Percentiles rank a stretch among this genome's conserved stretches.
Conservation (phyloP, 2,329 filamentous ascomycete genomes). For the Diaporthe vexans region DNA sequence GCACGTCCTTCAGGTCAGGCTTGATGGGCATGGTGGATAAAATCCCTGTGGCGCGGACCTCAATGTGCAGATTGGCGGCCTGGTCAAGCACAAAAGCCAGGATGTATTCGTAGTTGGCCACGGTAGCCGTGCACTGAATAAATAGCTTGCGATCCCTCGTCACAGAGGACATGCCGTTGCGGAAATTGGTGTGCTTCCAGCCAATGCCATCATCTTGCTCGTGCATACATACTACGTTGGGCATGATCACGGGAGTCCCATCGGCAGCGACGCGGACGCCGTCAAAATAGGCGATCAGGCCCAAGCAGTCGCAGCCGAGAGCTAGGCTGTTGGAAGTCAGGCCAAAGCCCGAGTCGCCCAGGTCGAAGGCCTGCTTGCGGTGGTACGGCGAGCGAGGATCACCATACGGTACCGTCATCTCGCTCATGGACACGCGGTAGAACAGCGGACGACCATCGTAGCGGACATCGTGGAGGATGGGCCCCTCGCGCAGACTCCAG, state of each 20-base stretch:
- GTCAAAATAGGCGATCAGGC: constrained; percentile 5
- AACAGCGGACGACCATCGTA: background rate
- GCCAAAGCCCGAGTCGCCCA: constrained; percentile 5
- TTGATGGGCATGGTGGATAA: background rate
- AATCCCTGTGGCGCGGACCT: background rate
- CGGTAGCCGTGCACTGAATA: background rate
- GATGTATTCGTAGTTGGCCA: background rate
- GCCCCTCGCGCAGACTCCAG: background rate
- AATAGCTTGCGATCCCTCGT: background rate
- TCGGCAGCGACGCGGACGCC: background rate
- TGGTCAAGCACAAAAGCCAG: background rate
- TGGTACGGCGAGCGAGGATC: constrained; percentile 1
- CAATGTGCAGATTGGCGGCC: background rate
- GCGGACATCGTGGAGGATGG: constrained; percentile 11
- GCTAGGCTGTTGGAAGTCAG: background rate
- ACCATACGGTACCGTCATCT: constrained; percentile 1
- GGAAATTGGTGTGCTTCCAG: constrained; percentile 7
- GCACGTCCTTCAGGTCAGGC: background rate
- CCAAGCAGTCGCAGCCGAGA: background rate
- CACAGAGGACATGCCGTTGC: background rate
- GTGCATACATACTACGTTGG: background rate
- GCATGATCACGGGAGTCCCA: background rate
- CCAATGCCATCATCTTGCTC: background rate
- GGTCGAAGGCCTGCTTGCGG: constrained; percentile 5
- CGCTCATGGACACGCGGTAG: constrained; percentile 7